Conservation (phyloP, 176 grass and related monocot species). For the Cocos nucifera region DNA sequence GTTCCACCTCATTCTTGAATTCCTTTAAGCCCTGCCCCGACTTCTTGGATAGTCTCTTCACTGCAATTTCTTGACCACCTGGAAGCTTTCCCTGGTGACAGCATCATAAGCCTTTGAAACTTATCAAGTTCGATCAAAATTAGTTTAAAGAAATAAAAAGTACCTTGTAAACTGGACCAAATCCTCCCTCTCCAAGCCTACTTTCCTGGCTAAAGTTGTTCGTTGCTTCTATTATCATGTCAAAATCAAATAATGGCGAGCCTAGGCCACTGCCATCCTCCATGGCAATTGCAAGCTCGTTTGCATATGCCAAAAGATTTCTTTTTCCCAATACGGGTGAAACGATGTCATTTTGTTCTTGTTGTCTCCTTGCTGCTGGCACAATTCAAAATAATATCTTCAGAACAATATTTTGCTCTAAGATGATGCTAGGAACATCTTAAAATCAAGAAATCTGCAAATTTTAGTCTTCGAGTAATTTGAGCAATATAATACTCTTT, state of each 20-base stretch:
- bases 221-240: constrained; percentile 38
- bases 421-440: no score
- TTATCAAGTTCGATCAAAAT: no score
- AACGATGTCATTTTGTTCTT: no score
- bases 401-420: no score
- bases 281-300: constrained; percentile 14
- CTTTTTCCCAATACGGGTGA: no score
- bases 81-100: constrained; percentile 3
- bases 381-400: no score
- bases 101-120: no score
- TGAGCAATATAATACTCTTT: no score
- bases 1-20: constrained; percentile 12
- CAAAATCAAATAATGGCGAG: constrained; percentile 50
- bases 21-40: constrained; percentile 3
- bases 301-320: constrained; percentile 2
- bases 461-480: no score
- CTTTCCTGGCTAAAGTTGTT: constrained; percentile 38
- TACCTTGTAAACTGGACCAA: constrained; percentile 80
- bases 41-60: constrained; percentile 8
- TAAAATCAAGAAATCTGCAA: no score
- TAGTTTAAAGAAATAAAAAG: no score
- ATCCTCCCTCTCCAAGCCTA: constrained; percentile 59
- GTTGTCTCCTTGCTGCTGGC: no score
- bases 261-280: constrained; percentile 19
- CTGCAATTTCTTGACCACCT: constrained; percentile 7